Percentiles rank a stretch among this genome's conserved stretches.
These are phyloP conservation scores for Hymenoscyphus linearis DNA, from an alignment of 2,329 filamentous ascomycete species.

Conservation along the genomic window DNA sequence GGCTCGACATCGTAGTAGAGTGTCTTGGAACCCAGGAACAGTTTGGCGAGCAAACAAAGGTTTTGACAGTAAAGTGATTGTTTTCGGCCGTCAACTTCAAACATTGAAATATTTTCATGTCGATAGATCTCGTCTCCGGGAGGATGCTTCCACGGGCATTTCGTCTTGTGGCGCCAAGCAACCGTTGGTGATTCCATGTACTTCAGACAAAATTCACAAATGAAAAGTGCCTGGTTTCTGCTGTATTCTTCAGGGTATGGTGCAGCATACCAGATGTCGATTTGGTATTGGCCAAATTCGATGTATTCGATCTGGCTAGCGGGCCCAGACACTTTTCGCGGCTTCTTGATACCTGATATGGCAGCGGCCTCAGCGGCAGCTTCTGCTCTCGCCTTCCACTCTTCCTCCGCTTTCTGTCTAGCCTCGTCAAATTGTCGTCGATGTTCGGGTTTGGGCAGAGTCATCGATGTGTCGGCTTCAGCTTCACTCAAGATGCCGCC, in stretches of 20 bases:
- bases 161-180: constrained; percentile 94
- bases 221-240: constrained; percentile 92
- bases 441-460: constrained; percentile 74
- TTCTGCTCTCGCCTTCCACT: constrained; percentile 70
- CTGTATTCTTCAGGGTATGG: constrained; percentile 99
- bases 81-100: constrained; percentile 94
- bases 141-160: constrained; percentile 93
- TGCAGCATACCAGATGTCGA: constrained; percentile 98
- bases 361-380: constrained; percentile 62
- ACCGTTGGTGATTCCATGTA: constrained; percentile 99
- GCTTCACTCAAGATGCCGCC: constrained; percentile 85
- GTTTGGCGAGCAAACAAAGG: constrained; percentile 87
- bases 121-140: constrained; percentile 98
- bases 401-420: constrained; percentile 84
- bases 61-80: constrained; percentile 99
- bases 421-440: constrained; percentile 84
- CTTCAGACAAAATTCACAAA: constrained; percentile 98
- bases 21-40: constrained; percentile 98
- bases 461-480: constrained; percentile 88
- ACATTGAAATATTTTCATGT: constrained; percentile 84
- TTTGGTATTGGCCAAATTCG: constrained; percentile 95
- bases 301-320: constrained; percentile 98
- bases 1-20: constrained; percentile 97
- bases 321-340: constrained; percentile 73
- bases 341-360: constrained; percentile 56